Conservation (phyloP, 2,329 filamentous ascomycete genomes). For the Cordyceps cateniannulata region DNA sequence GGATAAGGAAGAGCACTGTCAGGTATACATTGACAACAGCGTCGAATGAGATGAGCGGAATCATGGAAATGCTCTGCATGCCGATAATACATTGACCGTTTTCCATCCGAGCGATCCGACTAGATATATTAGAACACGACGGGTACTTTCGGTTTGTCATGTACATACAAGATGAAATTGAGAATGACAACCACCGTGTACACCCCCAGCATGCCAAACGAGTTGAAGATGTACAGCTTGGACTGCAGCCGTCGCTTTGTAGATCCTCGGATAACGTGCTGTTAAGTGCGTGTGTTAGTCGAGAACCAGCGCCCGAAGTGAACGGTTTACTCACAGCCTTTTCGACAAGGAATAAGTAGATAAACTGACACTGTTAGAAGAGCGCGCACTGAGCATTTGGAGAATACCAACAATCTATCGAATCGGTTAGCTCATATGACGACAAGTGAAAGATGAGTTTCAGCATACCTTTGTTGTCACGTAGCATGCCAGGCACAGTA, state of each 20-base stretch:
- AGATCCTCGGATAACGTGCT: constrained; percentile 53
- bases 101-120: constrained; percentile 50
- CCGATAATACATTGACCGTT: constrained; percentile 55
- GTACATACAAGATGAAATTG: constrained; percentile 54
- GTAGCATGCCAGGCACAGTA: constrained; percentile 56
- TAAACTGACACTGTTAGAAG: constrained; percentile 31
- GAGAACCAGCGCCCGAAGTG: constrained; percentile 5
- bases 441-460: not conserved
- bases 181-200: constrained; percentile 44
- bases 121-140: constrained; percentile 18
- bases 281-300: not conserved
- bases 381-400: not conserved
- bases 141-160: not conserved
- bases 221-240: constrained; percentile 55
- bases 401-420: constrained; percentile 25
- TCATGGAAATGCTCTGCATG: constrained; percentile 51
- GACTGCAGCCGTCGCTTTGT: constrained; percentile 47
- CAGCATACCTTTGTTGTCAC: constrained; percentile 52
- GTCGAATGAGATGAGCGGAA: constrained; percentile 56
- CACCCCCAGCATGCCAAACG: constrained; percentile 46
- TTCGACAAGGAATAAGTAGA: constrained; percentile 61
- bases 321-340: constrained; percentile 42
- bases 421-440: not conserved
- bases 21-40: constrained; percentile 56
- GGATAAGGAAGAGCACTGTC: constrained; percentile 56